Conservation (phyloP, 2,329 filamentous ascomycete species). For the Pleoardoris graminearum region DNA sequence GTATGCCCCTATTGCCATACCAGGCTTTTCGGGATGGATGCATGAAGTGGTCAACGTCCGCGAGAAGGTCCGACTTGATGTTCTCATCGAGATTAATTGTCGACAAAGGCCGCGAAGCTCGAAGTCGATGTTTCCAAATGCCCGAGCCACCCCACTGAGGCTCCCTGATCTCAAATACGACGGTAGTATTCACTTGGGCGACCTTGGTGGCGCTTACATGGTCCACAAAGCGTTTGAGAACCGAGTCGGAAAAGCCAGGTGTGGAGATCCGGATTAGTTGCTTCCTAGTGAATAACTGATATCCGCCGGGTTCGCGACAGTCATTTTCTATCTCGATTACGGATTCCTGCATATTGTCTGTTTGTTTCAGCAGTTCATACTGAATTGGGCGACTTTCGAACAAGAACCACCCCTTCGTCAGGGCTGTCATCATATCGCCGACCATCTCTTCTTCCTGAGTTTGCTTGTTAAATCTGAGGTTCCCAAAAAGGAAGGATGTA, state of each 20-base stretch:
- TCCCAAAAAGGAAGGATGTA: too few relatives aligned
- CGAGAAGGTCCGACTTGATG: not conserved
- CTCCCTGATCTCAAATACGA: not conserved
- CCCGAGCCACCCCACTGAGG: too few relatives aligned
- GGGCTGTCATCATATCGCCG: not conserved
- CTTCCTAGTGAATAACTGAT: not conserved
- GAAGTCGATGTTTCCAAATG: not conserved
- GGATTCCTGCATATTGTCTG: not conserved
- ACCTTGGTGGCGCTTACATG: not conserved
- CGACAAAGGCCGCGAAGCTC: not conserved
- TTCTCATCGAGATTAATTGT: not conserved
- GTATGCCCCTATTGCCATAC: not conserved
- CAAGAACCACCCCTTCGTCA: constrained; percentile 6
- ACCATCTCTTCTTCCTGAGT: not conserved
- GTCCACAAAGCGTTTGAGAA: not conserved
- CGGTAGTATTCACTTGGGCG: not conserved
- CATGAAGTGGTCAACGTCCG: not conserved
- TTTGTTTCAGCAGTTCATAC: not conserved
- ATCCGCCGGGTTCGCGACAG: not conserved
- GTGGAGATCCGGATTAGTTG: not conserved
- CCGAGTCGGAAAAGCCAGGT: not conserved
- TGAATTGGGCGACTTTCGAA: constrained; percentile 1
- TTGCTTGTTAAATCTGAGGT: too few relatives aligned
- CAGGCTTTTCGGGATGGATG: not conserved
- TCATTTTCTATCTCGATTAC: too few relatives aligned